phyloP scores from a whole-genome alignment of 257 asterid genomes.

The Handroanthus guayacan region DNA sequence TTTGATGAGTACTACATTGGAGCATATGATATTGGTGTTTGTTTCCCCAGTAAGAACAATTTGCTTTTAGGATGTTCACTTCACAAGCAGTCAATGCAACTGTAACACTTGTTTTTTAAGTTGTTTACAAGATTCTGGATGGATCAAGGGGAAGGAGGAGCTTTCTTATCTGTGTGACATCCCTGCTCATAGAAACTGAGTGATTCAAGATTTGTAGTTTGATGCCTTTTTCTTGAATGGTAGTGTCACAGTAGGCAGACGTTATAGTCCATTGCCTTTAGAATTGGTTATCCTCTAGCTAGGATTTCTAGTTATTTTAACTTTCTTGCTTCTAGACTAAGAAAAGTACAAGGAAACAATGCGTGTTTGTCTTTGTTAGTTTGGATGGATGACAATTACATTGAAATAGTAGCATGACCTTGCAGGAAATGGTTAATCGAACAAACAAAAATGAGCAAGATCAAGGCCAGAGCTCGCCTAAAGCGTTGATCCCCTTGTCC shows the following conservation, averaged over 20 bases:
- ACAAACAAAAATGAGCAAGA: conserved; percentile 48
- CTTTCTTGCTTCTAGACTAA: background rate
- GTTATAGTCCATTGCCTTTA: background rate
- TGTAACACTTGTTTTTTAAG: background rate
- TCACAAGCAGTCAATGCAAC: too few species aligned
- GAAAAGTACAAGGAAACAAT: background rate
- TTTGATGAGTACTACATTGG: too few species aligned
- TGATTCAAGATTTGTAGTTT: background rate
- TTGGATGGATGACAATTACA: conserved; percentile 24
- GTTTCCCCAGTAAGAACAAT: too few species aligned
- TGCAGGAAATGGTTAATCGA: conserved; percentile 79
- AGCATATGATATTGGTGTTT: too few species aligned
- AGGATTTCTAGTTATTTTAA: conserved; percentile 23
- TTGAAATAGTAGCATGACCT: conserved; percentile 33
- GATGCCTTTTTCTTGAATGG: conserved; percentile 29
- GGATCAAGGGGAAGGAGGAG: background rate
- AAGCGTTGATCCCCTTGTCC: conserved; percentile 56
- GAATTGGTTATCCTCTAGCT: conserved; percentile 18
- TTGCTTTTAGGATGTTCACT: too few species aligned
- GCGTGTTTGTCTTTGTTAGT: conserved; percentile 18
- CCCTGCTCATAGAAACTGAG: conserved; percentile 5
- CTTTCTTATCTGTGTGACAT: background rate
- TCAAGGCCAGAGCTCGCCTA: conserved; percentile 56
- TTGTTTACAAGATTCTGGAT: background rate
- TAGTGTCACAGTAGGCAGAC: conserved; percentile 9